Conservation (phyloP, 768 basidiomycete species). For the Strobilomyces confusus region DNA sequence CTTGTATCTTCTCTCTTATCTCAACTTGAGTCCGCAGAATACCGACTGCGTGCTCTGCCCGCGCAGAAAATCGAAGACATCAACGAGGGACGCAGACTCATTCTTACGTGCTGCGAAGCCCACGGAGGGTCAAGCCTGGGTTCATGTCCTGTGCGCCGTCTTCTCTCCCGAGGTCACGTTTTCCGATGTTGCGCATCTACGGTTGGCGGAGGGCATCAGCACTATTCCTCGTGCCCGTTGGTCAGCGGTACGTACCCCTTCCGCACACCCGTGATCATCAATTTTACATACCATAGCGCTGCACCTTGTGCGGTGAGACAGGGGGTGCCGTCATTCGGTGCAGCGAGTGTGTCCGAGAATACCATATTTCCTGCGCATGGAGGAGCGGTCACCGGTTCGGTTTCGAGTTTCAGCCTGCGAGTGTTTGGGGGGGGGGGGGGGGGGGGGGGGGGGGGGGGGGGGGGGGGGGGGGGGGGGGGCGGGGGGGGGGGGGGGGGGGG, state of each 20-base stretch:
- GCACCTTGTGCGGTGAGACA: slow-evolving; percentile 64
- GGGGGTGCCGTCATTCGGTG: slow-evolving; percentile 85
- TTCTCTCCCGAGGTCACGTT: slow-evolving; percentile 85
- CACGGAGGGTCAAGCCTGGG: slow-evolving; percentile 92
- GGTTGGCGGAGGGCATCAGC: slow-evolving; percentile 83
- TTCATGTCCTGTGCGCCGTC: slow-evolving; percentile 84
- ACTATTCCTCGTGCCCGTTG: slow-evolving; percentile 68
- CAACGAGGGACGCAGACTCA: slow-evolving; percentile 50
- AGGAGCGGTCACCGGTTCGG: slow-evolving; percentile 78
- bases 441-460: too few relatives aligned
- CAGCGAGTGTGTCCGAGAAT: slow-evolving; percentile 73
- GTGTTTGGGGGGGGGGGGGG: too few relatives aligned
- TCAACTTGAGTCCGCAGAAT: slow-evolving; percentile 43
- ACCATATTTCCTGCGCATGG: slow-evolving; percentile 92
- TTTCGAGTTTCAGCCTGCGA: slow-evolving; percentile 84
- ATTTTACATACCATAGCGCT: slow-evolving; percentile 47
- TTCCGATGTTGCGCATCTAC: slow-evolving; percentile 67
- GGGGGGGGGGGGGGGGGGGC: too few relatives aligned
- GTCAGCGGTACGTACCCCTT: slow-evolving; percentile 53
- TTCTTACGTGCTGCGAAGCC: slow-evolving; percentile 81
- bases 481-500: too few relatives aligned
- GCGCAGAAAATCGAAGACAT: slow-evolving; percentile 33
- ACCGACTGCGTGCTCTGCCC: slow-evolving; percentile 87
- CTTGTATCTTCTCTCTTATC: neutral
- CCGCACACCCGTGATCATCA: neutral